These are phyloP conservation scores for Yamadazyma dushanensis DNA, from an alignment of 1,139 yeast genomes.

Conservation along the genomic window DNA sequence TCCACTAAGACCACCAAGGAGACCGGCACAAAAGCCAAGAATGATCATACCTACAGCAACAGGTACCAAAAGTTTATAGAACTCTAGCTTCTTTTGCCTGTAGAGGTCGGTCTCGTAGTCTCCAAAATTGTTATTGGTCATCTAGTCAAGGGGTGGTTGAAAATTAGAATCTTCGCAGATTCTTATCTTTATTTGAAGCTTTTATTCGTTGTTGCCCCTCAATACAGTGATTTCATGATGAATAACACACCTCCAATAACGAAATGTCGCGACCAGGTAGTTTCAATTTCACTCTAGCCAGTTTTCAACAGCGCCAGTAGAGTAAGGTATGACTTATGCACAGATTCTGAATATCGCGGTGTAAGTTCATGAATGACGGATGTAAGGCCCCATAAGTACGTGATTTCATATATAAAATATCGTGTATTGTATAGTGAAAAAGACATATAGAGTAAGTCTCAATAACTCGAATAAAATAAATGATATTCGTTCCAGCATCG, in stretches of 20 bases:
- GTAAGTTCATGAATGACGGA: conserved; percentile 1
- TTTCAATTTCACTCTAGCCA: conserved; percentile 2
- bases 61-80: conserved; percentile 2
- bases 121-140: background rate
- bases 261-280: conserved; percentile 9
- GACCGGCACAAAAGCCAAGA: conserved; percentile 4
- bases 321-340: conserved; percentile 2
- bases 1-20: conserved; percentile 5
- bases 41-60: conserved; percentile 3
- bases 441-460: conserved; percentile 2
- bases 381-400: conserved; percentile 2
- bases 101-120: conserved; percentile 1
- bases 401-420: conserved; percentile 1
- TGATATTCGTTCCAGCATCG: conserved; percentile 1
- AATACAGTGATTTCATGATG: conserved; percentile 11
- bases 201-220: too few relatives aligned
- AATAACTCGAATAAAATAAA: conserved; percentile 1
- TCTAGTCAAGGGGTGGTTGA: too few relatives aligned
- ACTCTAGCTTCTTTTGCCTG: conserved; percentile 3
- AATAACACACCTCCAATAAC: conserved; percentile 8
- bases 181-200: too few relatives aligned
- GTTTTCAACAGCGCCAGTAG: conserved; percentile 1
- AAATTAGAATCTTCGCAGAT: too few relatives aligned
- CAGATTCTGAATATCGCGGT: conserved; percentile 1
- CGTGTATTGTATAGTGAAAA: background rate